Evolutionary conservation across 805 yeast genomes (phyloP).

Genomic region (Alloascoidea hylecoeti): DNA sequence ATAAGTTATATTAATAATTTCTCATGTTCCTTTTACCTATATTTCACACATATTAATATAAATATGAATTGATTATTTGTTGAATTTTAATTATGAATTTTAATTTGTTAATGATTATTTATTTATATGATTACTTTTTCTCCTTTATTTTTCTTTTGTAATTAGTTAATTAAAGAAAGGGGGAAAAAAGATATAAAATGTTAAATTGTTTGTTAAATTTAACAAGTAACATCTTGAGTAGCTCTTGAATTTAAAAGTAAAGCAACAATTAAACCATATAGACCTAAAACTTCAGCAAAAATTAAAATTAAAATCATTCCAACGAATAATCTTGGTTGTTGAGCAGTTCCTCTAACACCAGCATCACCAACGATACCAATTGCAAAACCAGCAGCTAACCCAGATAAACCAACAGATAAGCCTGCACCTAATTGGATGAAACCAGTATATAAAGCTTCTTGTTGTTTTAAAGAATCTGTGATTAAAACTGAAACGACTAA

Average conservation of each 20-base stretch:
- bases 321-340: slow-evolving; percentile 95
- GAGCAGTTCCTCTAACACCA: slow-evolving; percentile 97
- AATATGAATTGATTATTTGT: no score
- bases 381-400: slow-evolving; percentile 97
- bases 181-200: no score
- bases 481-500: slow-evolving; percentile 92
- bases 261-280: slow-evolving; percentile 97
- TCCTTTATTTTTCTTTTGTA: no score
- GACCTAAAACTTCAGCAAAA: slow-evolving; percentile 98
- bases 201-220: no score
- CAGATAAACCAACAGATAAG: slow-evolving; percentile 90
- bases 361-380: slow-evolving; percentile 99
- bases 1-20: no score
- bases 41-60: no score
- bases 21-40: no score
- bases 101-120: no score
- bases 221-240: slow-evolving; percentile 79
- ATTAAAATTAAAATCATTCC: slow-evolving; percentile 97
- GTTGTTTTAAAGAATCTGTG: slow-evolving; percentile 77
- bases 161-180: no score
- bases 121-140: no score
- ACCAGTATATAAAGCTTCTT: slow-evolving; percentile 91
- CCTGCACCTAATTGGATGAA: slow-evolving; percentile 98
- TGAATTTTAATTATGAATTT: no score
- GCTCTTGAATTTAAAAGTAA: slow-evolving; percentile 96